A percentile compares a stretch with the other conserved stretches of the same genome.
These are phyloP conservation scores for Trichoderma koningii DNA, from an alignment of 2,329 filamentous ascomycete species.

Conservation along the genomic window DNA sequence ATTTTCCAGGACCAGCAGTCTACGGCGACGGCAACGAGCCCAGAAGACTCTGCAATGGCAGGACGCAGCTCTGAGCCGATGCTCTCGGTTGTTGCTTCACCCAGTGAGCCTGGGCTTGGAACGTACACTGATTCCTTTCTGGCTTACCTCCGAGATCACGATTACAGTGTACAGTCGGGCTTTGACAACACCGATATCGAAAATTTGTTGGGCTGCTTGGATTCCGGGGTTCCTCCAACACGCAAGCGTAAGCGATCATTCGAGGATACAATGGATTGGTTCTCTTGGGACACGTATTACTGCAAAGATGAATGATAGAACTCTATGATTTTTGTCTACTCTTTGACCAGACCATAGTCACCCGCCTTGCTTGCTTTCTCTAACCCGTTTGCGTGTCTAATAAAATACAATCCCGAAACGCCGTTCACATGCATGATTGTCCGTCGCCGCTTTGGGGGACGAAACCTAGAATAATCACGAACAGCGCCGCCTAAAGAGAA, in stretches of 20 bases:
- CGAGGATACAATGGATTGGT: constrained; percentile 8
- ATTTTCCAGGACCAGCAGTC: background rate
- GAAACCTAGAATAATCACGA: background rate
- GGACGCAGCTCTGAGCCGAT: background rate
- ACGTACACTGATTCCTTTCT: constrained; percentile 7
- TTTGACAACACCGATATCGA: constrained; percentile 6
- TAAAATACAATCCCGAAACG: constrained; percentile 3
- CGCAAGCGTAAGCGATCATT: constrained; percentile 9
- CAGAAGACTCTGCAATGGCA: background rate
- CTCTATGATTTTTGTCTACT: background rate
- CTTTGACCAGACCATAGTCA: background rate
- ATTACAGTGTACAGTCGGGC: background rate
- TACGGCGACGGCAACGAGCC: background rate
- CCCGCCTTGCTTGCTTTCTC: background rate
- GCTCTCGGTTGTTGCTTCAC: background rate
- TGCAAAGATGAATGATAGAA: background rate
- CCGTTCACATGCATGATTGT: background rate
- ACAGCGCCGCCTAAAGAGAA: background rate
- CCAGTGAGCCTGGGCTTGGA: background rate
- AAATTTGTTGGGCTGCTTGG: background rate
- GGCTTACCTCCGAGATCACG: constrained; percentile 6
- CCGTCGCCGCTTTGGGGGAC: background rate
- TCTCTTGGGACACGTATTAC: constrained; percentile 13
- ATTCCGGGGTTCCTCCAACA: background rate
- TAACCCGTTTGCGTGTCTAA: background rate